A percentile compares a stretch with the other conserved stretches of the same genome.
phyloP scores from a whole-genome alignment of 371 early-diverging fungal species.

The Mortierella sp. region DNA sequence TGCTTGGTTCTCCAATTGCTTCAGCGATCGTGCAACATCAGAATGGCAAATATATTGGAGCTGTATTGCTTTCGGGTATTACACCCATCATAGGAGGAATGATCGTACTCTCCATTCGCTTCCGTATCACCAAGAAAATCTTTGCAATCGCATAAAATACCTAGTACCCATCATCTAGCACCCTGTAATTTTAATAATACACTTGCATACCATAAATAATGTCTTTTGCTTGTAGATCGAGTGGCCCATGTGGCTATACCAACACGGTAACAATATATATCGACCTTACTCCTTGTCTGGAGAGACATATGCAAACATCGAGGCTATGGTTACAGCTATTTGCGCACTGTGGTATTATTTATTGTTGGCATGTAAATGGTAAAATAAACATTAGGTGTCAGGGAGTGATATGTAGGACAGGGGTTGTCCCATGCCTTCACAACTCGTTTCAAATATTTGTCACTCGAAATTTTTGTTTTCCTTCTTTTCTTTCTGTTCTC shows the following conservation, averaged over 20 bases:
- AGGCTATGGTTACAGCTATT: neutral
- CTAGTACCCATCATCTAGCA: neutral
- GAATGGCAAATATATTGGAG: constrained; percentile 36
- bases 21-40: constrained; percentile 53
- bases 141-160: constrained; percentile 39
- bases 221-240: no score
- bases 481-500: neutral
- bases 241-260: no score
- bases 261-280: no score
- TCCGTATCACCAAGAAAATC: constrained; percentile 26
- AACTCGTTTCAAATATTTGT: constrained; percentile 1
- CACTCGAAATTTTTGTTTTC: neutral
- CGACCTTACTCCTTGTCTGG: no score
- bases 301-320: no score
- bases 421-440: neutral
- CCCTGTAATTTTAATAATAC: neutral
- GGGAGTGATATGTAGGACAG: neutral
- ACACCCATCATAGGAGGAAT: constrained; percentile 43
- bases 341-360: neutral
- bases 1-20: constrained; percentile 60
- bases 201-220: neutral
- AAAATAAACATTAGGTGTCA: no score
- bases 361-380: neutral
- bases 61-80: constrained; percentile 44
- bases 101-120: constrained; percentile 42